Evolutionary conservation across 345 rosid genomes (phyloP).

Genomic region (Passiflora organensis): DNA sequence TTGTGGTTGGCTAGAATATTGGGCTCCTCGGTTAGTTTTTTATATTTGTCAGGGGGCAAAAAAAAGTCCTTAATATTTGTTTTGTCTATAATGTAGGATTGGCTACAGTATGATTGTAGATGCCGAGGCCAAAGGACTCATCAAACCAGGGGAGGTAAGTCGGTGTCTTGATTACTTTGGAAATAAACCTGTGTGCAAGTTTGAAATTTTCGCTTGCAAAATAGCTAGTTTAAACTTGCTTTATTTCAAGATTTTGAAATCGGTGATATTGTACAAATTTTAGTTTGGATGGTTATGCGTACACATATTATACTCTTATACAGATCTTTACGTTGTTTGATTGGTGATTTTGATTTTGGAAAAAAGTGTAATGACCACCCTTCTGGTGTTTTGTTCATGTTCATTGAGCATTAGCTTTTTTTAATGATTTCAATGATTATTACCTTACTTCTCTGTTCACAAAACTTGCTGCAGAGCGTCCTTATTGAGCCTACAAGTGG

Average conservation of each 20-base stretch:
- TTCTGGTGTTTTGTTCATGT: not conserved
- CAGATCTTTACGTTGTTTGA: slow-evolving; percentile 5
- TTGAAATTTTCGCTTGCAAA: not conserved
- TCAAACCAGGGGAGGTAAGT: slow-evolving; percentile 70
- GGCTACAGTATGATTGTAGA: slow-evolving; percentile 86
- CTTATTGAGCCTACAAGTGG: slow-evolving; percentile 96
- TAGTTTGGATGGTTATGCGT: no score
- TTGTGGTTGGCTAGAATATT: not conserved
- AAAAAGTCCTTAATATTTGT: not conserved
- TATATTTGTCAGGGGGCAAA: not conserved
- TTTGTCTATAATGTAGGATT: slow-evolving; percentile 43
- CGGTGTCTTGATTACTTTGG: not conserved
- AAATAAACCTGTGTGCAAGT: not conserved
- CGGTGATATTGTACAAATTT: slow-evolving; percentile 4
- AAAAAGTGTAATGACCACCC: no score
- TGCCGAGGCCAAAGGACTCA: slow-evolving; percentile 73
- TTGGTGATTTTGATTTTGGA: slow-evolving; percentile 1
- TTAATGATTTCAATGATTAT: no score
- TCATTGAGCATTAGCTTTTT: no score
- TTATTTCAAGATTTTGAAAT: no score
- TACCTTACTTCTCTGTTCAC: not conserved
- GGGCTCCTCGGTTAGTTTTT: not conserved
- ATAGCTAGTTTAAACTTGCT: not conserved
- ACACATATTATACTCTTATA: no score
- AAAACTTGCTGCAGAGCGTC: slow-evolving; percentile 39